These are phyloP conservation scores for Tagetes patula DNA, from an alignment of 129 eudicot genomes.

Conservation along the genomic window DNA sequence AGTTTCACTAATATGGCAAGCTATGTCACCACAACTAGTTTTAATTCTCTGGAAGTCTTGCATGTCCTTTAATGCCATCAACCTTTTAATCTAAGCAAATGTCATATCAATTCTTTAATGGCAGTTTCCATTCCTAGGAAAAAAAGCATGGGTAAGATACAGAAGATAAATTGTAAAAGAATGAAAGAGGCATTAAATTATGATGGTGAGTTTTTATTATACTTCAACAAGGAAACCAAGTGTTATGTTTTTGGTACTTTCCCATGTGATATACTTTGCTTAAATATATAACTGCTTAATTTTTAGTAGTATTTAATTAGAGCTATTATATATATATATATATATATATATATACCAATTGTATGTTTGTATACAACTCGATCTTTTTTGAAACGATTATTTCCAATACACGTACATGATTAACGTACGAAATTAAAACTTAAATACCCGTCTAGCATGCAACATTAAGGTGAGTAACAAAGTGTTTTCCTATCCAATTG, in stretches of 20 bases:
- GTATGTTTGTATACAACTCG: too few relatives aligned
- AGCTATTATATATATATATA: too few relatives aligned
- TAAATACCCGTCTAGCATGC: too few relatives aligned
- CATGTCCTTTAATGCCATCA: conserved; percentile 38
- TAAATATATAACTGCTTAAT: background rate
- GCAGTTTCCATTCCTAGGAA: conserved; percentile 34
- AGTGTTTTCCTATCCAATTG: too few relatives aligned
- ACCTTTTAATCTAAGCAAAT: conserved; percentile 43
- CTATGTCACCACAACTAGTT: conserved; percentile 35
- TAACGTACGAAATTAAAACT: too few relatives aligned
- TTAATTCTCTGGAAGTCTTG: conserved; percentile 39
- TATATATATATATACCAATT: too few relatives aligned
- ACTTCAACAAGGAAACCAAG: conserved; percentile 31
- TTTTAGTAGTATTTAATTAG: too few relatives aligned
- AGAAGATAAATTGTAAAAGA: conserved; percentile 40
- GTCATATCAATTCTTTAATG: conserved; percentile 35
- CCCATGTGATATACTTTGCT: conserved; percentile 39
- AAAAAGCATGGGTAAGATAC: conserved; percentile 37
- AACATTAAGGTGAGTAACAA: too few relatives aligned
- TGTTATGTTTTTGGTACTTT: conserved; percentile 37
- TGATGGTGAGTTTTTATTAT: conserved; percentile 31
- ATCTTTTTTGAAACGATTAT: too few relatives aligned
- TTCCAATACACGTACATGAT: too few relatives aligned
- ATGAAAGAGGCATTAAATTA: conserved; percentile 39
- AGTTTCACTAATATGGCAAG: conserved; percentile 41